Percentiles rank a stretch among this genome's conserved stretches.
Evolutionary conservation across 345 rosid genomes (phyloP).

Genomic region (Microthlaspi erraticum): DNA sequence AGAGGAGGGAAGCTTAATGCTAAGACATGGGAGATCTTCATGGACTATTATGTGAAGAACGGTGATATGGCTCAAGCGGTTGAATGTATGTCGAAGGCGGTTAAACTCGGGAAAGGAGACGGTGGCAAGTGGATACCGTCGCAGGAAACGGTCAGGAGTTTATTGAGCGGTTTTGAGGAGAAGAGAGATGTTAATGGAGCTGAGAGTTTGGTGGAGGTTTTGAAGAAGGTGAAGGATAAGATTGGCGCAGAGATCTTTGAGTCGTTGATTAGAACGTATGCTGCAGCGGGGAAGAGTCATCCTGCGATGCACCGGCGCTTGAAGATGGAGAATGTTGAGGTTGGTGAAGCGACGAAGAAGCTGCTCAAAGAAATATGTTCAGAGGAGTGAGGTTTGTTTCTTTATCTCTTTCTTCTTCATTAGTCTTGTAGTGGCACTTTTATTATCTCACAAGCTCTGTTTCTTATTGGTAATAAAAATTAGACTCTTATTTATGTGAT

Average conservation of each 20-base stretch:
- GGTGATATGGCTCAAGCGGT: slow-evolving; percentile 62
- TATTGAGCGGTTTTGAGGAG: slow-evolving; percentile 75
- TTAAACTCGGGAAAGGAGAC: slow-evolving; percentile 69
- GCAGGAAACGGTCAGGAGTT: slow-evolving; percentile 51
- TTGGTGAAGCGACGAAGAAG: slow-evolving; percentile 61
- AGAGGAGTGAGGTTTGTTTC: slow-evolving; percentile 60
- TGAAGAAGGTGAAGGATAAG: slow-evolving; percentile 70
- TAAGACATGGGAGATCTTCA: slow-evolving; percentile 84
- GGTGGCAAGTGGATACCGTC: slow-evolving; percentile 84
- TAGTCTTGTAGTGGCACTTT: slow-evolving; percentile 11
- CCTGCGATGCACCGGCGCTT: slow-evolving; percentile 60
- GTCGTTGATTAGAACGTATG: slow-evolving; percentile 83
- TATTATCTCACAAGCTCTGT: slow-evolving; percentile 26
- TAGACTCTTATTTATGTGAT: slow-evolving; percentile 8
- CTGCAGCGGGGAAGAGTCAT: slow-evolving; percentile 77
- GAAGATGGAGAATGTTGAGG: slow-evolving; percentile 86
- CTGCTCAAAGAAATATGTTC: slow-evolving; percentile 65
- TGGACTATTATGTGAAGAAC: slow-evolving; percentile 63
- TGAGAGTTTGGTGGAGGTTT: slow-evolving; percentile 68
- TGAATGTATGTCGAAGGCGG: slow-evolving; percentile 69
- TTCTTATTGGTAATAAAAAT: slow-evolving; percentile 34
- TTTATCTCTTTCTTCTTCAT: slow-evolving; percentile 27
- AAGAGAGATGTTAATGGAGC: slow-evolving; percentile 85
- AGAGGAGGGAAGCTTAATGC: slow-evolving; percentile 79
- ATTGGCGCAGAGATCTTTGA: slow-evolving; percentile 73